These are phyloP conservation scores for Amanita rubescens DNA, from an alignment of 768 basidiomycete genomes.

Conservation along the genomic window DNA sequence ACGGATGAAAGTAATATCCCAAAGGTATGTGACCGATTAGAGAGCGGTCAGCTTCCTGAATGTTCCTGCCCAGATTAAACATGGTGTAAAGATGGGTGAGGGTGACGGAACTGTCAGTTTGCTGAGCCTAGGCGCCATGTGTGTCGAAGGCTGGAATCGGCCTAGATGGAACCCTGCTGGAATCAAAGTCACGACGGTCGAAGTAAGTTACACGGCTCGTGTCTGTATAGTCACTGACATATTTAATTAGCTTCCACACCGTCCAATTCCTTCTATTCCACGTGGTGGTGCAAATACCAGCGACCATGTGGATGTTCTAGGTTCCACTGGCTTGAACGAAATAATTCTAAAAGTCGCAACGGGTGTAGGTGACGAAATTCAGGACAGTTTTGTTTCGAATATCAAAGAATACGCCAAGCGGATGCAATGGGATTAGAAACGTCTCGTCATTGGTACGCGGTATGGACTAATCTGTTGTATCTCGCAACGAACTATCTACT, in stretches of 20 bases:
- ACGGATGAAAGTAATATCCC: constrained; percentile 55
- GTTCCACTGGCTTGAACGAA: constrained; percentile 78
- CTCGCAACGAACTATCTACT: constrained; percentile 12
- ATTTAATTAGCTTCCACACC: constrained; percentile 60
- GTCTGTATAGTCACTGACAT: constrained; percentile 3
- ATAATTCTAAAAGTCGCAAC: constrained; percentile 88
- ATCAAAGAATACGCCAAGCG: constrained; percentile 69
- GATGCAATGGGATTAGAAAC: constrained; percentile 69
- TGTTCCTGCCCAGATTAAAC: constrained; percentile 40
- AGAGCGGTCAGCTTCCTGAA: background rate
- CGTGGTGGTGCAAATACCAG: constrained; percentile 90
- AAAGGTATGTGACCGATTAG: constrained; percentile 32
- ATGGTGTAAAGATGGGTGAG: constrained; percentile 89
- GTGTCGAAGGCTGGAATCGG: constrained; percentile 89
- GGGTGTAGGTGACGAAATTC: constrained; percentile 67
- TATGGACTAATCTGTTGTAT: background rate
- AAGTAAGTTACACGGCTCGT: constrained; percentile 40
- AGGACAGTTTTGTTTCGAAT: constrained; percentile 63
- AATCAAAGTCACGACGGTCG: constrained; percentile 82
- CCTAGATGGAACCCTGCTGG: constrained; percentile 86
- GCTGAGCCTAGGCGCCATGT: constrained; percentile 90
- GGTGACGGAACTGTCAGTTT: constrained; percentile 92
- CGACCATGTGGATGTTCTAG: constrained; percentile 83
- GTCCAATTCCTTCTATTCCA: constrained; percentile 61
- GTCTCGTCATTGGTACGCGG: background rate